A percentile compares a stretch with the other conserved stretches of the same genome.
Evolutionary conservation across 140 eudicot genomes (phyloP).

Genomic region (Flaveria floridana): DNA sequence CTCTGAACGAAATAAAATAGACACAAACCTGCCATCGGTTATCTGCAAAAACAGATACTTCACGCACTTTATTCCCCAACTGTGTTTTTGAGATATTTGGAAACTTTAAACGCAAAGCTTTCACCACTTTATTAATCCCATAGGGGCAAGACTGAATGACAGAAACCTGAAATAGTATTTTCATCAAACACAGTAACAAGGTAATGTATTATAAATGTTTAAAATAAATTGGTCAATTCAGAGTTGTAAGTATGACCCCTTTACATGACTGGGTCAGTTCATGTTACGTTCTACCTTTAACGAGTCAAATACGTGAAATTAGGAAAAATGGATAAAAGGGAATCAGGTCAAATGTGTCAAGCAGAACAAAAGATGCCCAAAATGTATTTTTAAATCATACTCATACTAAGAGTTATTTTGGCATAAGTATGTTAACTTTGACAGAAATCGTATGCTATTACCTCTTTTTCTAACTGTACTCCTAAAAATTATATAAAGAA

Average conservation of each 20-base stretch:
- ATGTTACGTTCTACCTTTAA: not conserved
- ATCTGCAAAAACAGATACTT: slow-evolving; percentile 58
- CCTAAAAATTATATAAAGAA: not conserved
- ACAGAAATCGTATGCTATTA: not conserved
- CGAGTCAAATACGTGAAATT: not conserved
- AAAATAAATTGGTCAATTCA: not conserved
- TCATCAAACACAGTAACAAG: not conserved
- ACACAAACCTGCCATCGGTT: slow-evolving; percentile 82
- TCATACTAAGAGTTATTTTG: not conserved
- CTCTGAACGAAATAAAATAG: not conserved
- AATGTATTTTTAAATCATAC: not conserved
- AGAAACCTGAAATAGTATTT: slow-evolving; percentile 50
- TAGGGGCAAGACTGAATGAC: slow-evolving; percentile 61
- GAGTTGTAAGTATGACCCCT: not conserved
- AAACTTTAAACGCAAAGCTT: slow-evolving; percentile 52
- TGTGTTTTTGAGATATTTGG: slow-evolving; percentile 56
- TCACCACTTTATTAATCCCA: slow-evolving; percentile 58
- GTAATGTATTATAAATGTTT: not conserved
- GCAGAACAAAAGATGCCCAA: not conserved
- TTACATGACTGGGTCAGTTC: not conserved
- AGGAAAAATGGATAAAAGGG: not conserved
- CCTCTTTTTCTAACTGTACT: no score
- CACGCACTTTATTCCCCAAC: slow-evolving; percentile 73
- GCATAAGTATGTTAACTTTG: not conserved
- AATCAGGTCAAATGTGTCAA: not conserved